These are phyloP conservation scores for Umbelopsis sp. DNA, from an alignment of 371 early-diverging fungal genomes.

Conservation along the genomic window DNA sequence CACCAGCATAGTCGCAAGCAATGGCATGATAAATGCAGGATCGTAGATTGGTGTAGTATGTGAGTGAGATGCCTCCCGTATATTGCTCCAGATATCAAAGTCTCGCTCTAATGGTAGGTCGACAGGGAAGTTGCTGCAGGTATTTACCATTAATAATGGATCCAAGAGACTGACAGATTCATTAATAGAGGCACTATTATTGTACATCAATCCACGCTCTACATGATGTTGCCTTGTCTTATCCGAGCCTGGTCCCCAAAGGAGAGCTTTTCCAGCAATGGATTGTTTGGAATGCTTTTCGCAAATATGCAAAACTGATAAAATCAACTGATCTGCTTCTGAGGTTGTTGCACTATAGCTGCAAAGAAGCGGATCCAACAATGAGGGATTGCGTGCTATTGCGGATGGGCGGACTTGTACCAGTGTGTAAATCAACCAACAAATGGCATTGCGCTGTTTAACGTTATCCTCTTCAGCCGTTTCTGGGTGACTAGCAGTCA, in stretches of 20 bases:
- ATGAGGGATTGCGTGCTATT: constrained; percentile 47
- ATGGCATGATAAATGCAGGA: constrained; percentile 71
- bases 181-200: constrained; percentile 38
- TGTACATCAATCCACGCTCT: constrained; percentile 43
- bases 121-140: constrained; percentile 61
- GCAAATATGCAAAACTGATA: constrained; percentile 50
- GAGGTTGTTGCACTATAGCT: constrained; percentile 63
- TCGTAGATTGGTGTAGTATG: constrained; percentile 52
- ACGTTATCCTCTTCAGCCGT: constrained; percentile 20
- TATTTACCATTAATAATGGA: constrained; percentile 64
- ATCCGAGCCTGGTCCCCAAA: constrained; percentile 63
- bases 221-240: constrained; percentile 45
- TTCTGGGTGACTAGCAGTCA: constrained; percentile 34
- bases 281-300: constrained; percentile 53
- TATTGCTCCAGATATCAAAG: constrained; percentile 27
- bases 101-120: constrained; percentile 24
- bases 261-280: constrained; percentile 50
- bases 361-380: constrained; percentile 54
- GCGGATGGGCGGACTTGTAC: constrained; percentile 48
- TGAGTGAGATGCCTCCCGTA: neutral
- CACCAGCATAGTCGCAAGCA: constrained; percentile 65
- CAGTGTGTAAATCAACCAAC: constrained; percentile 50
- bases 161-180: constrained; percentile 72
- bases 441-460: constrained; percentile 49
- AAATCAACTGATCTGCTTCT: constrained; percentile 50